Evolutionary conservation across 176 grass and related monocot species (phyloP).

Genomic region (Saccharum spontaneum): DNA sequence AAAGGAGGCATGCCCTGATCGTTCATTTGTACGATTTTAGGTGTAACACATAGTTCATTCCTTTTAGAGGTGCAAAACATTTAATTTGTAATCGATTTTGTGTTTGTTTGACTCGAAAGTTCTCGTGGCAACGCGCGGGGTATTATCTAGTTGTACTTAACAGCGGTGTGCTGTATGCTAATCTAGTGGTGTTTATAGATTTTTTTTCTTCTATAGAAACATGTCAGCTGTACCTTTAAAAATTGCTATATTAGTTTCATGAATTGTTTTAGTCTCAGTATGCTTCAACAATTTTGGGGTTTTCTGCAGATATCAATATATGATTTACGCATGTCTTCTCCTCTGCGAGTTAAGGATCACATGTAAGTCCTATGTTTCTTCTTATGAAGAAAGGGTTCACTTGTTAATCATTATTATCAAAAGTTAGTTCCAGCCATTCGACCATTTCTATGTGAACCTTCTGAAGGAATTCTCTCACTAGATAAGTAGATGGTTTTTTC

Average conservation of each 20-base stretch:
- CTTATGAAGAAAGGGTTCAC: not conserved
- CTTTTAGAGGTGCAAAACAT: no score
- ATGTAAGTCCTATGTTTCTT: constrained; percentile 63
- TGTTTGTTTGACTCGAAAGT: no score
- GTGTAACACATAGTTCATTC: no score
- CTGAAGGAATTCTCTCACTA: constrained; percentile 15
- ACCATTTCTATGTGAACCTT: not conserved
- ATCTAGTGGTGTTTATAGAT: not conserved
- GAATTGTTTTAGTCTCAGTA: constrained; percentile 1
- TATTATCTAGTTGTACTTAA: not conserved
- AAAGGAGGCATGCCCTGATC: no score
- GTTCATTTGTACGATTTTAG: no score
- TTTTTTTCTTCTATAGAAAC: not conserved
- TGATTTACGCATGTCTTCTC: constrained; percentile 89
- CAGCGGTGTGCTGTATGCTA: not conserved
- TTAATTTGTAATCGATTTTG: no score
- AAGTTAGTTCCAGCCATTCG: not conserved
- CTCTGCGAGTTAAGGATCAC: constrained; percentile 91
- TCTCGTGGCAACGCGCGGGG: no score
- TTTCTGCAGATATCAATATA: constrained; percentile 81
- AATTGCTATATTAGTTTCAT: not conserved
- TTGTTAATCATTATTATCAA: not conserved
- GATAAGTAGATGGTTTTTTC: not conserved
- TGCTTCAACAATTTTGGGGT: constrained; percentile 1
- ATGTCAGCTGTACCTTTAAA: not conserved